Conservation (phyloP, 495 filamentous ascomycete species). For the Penicillium arizonense region DNA sequence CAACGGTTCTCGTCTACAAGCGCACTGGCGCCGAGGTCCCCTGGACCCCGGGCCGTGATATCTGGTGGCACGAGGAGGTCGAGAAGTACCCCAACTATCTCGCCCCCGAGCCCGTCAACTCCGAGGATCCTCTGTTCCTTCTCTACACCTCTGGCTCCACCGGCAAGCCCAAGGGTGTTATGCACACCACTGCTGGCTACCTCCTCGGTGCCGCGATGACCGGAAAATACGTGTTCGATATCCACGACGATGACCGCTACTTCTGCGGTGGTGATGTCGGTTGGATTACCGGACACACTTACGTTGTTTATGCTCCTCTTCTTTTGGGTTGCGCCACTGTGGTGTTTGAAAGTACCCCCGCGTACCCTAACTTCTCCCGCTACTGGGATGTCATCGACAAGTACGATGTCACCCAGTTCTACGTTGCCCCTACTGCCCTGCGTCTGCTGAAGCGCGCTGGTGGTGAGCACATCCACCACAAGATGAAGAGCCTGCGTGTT, state of each 20-base stretch:
- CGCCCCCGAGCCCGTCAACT: conserved; percentile 79
- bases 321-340: conserved; percentile 91
- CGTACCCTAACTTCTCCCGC: conserved; percentile 95
- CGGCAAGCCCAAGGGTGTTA: conserved; percentile 97
- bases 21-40: conserved; percentile 93
- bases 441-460: conserved; percentile 92
- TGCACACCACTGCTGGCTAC: conserved; percentile 97
- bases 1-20: conserved; percentile 85
- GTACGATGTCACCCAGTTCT: conserved; percentile 96
- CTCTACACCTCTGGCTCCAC: conserved; percentile 98
- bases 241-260: conserved; percentile 88
- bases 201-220: conserved; percentile 88
- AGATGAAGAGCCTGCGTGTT: conserved; percentile 87
- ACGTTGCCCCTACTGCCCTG: conserved; percentile 94
- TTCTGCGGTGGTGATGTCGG: conserved; percentile 99
- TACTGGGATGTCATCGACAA: conserved; percentile 99
- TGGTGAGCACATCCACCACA: conserved; percentile 80
- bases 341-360: conserved; percentile 98
- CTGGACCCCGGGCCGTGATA: conserved; percentile 83
- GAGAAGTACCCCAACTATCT: conserved; percentile 93
- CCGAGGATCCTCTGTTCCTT: conserved; percentile 95
- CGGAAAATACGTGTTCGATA: conserved; percentile 98
- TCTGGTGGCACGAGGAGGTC: conserved; percentile 98
- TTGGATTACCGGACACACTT: conserved; percentile 99
- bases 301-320: conserved; percentile 95